These are phyloP conservation scores for Cyathus striatus DNA, from an alignment of 768 basidiomycete species.

Conservation along the genomic window DNA sequence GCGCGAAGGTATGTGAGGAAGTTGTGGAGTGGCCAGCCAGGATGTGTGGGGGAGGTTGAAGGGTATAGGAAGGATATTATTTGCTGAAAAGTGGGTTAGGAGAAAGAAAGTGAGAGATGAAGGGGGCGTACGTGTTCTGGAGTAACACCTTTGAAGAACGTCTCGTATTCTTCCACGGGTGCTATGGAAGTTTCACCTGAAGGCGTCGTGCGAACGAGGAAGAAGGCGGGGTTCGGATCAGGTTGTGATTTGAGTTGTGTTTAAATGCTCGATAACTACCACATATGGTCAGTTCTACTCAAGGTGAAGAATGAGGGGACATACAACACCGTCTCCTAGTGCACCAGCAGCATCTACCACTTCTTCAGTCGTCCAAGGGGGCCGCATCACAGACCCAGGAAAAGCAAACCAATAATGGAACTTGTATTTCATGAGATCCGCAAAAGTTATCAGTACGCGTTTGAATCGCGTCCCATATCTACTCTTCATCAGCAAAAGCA, in stretches of 20 bases:
- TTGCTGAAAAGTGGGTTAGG: too few species aligned
- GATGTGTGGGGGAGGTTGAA: conserved; percentile 66
- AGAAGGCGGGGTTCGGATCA: conserved; percentile 44
- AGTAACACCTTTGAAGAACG: conserved; percentile 4
- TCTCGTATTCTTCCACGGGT: conserved; percentile 23
- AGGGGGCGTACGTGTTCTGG: neutral
- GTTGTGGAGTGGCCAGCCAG: conserved; percentile 95
- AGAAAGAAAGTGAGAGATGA: too few species aligned
- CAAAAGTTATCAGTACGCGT: conserved; percentile 81
- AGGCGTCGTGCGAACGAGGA: conserved; percentile 47
- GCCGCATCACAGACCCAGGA: conserved; percentile 86
- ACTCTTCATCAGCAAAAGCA: neutral
- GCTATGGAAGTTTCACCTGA: conserved; percentile 21
- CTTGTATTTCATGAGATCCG: conserved; percentile 97
- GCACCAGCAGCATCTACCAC: conserved; percentile 48
- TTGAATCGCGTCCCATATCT: conserved; percentile 76
- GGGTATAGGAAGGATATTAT: conserved; percentile 78
- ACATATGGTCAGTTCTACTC: neutral
- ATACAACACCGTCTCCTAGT: conserved; percentile 33
- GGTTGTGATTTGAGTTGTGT: conserved; percentile 31
- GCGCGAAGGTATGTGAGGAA: conserved; percentile 77
- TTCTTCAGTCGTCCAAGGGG: conserved; percentile 77
- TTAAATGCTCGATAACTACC: conserved; percentile 53
- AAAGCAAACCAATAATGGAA: conserved; percentile 99
- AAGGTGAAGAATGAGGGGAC: neutral